A percentile compares a stretch with the other conserved stretches of the same genome.
These are phyloP conservation scores for Coemansia sp. DNA, from an alignment of 192 early-diverging fungal species.

Conservation along the genomic window DNA sequence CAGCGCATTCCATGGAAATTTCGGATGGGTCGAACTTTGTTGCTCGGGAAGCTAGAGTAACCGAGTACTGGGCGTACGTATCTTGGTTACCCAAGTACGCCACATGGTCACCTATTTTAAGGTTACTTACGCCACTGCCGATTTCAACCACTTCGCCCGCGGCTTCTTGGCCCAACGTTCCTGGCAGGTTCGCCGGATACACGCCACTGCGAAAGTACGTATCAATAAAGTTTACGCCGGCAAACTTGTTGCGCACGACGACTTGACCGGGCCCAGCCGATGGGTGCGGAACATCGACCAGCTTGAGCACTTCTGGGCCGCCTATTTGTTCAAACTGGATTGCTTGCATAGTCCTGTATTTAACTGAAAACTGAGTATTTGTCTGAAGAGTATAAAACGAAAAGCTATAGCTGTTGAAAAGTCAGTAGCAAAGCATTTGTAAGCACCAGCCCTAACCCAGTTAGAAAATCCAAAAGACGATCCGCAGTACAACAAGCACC, in stretches of 20 bases:
- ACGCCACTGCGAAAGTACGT: constrained; percentile 83
- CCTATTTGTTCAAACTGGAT: constrained; percentile 59
- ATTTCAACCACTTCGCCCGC: constrained; percentile 76
- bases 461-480: constrained; percentile 15
- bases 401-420: too few species aligned
- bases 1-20: constrained; percentile 61
- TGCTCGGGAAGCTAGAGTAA: constrained; percentile 34
- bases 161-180: constrained; percentile 76
- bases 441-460: neutral
- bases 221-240: constrained; percentile 91
- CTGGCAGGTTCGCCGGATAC: constrained; percentile 66
- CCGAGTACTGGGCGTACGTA: constrained; percentile 78
- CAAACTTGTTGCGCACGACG: constrained; percentile 72
- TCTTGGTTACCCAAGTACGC: constrained; percentile 61
- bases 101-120: constrained; percentile 80
- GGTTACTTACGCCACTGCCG: constrained; percentile 61
- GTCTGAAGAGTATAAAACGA: neutral
- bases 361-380: neutral
- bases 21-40: constrained; percentile 55
- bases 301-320: constrained; percentile 59
- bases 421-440: neutral
- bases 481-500: constrained; percentile 11
- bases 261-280: constrained; percentile 56
- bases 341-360: constrained; percentile 31
- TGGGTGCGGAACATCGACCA: constrained; percentile 56